Evolutionary conservation across 2,329 filamentous ascomycete species (phyloP).

Genomic region (Phyllosticta ampelicida): DNA sequence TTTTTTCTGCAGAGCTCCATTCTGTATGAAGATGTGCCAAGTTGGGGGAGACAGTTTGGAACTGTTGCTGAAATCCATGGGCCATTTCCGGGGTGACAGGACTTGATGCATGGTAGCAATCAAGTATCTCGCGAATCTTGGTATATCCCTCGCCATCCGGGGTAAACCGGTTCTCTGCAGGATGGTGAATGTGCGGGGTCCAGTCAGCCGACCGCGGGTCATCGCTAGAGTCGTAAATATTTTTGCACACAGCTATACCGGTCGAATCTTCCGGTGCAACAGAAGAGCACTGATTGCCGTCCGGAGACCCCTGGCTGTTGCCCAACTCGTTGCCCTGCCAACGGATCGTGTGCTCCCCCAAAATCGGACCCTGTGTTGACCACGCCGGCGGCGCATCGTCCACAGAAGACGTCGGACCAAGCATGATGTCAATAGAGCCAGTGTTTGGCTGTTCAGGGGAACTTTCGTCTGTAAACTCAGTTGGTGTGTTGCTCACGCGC

Average conservation of each 20-base stretch:
- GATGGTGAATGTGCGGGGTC: slow-evolving; percentile 15
- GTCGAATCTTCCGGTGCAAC: slow-evolving; percentile 28
- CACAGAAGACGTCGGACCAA: slow-evolving; percentile 32
- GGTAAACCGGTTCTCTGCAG: slow-evolving; percentile 13
- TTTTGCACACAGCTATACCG: slow-evolving; percentile 21
- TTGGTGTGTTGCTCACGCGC: background rate
- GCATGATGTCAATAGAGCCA: slow-evolving; percentile 47
- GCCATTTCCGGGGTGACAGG: slow-evolving; percentile 30
- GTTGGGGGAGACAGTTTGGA: slow-evolving; percentile 39
- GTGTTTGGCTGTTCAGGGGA: slow-evolving; percentile 24
- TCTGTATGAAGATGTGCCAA: slow-evolving; percentile 37
- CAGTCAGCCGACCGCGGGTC: slow-evolving; percentile 17
- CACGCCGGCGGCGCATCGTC: slow-evolving; percentile 9
- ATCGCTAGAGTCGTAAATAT: slow-evolving; percentile 12
- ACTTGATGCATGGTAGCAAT: slow-evolving; percentile 29
- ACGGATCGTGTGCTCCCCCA: background rate
- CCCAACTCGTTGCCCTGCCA: slow-evolving; percentile 7
- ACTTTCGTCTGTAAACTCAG: background rate
- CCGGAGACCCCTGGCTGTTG: slow-evolving; percentile 12
- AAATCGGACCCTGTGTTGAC: slow-evolving; percentile 1
- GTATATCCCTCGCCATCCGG: slow-evolving; percentile 34
- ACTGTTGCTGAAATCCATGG: slow-evolving; percentile 28
- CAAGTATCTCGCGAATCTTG: slow-evolving; percentile 30
- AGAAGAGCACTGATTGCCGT: slow-evolving; percentile 23
- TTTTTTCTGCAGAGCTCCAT: slow-evolving; percentile 46